Percentiles rank a stretch among this genome's conserved stretches.
Evolutionary conservation across 2,329 filamentous ascomycete species (phyloP).

Genomic region (Arachnopeziza araneosa): DNA sequence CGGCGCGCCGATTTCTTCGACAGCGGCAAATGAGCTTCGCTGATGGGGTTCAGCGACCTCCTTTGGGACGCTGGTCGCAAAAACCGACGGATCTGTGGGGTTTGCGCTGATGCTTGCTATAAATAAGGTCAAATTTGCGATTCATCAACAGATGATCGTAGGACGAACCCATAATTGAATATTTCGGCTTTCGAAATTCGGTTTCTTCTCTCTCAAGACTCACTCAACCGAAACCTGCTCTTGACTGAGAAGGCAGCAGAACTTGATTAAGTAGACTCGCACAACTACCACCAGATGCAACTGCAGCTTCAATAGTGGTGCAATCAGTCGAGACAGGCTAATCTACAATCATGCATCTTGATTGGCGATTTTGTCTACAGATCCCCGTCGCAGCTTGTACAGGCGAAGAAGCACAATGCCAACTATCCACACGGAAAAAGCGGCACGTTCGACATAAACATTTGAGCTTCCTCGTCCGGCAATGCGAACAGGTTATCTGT

Average conservation of each 20-base stretch:
- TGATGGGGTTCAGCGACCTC: slow-evolving; percentile 3
- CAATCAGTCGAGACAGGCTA: not conserved
- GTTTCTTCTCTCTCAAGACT: not conserved
- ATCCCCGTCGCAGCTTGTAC: too few species aligned
- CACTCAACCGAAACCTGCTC: not conserved
- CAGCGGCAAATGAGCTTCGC: slow-evolving; percentile 1
- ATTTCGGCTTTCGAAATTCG: not conserved
- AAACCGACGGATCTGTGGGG: slow-evolving; percentile 1
- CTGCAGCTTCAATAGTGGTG: not conserved
- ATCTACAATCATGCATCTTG: not conserved
- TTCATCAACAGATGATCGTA: not conserved
- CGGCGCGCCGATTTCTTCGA: slow-evolving; percentile 1
- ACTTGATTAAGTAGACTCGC: not conserved
- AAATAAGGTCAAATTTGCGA: not conserved
- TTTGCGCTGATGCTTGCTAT: not conserved
- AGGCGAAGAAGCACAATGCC: not conserved
- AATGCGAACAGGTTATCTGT: not conserved
- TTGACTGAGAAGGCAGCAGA: not conserved
- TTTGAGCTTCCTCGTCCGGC: not conserved
- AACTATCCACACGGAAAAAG: not conserved
- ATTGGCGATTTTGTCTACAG: not conserved
- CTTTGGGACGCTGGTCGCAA: slow-evolving; percentile 3
- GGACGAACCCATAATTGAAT: not conserved
- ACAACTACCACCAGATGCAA: not conserved
- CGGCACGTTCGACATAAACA: not conserved